Percentiles rank a stretch among this genome's conserved stretches.
phyloP scores from a whole-genome alignment of 306 rosid species.

The Vigna trinervia region DNA sequence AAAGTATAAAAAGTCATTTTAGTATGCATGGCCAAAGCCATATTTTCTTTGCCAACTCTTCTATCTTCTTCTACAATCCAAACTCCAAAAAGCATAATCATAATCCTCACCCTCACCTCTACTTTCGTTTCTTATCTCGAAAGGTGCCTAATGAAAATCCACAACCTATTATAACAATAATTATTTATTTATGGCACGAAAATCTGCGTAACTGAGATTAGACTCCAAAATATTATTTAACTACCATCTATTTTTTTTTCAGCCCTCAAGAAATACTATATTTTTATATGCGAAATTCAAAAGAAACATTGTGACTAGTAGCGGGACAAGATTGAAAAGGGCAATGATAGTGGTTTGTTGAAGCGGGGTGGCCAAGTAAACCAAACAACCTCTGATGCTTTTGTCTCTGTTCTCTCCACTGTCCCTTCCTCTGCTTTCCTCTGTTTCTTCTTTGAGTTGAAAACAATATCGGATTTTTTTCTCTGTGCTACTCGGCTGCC shows the following conservation, averaged over 20 bases:
- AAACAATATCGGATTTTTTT: slow-evolving; percentile 12
- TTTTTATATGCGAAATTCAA: background rate
- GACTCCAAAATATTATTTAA: slow-evolving; percentile 21
- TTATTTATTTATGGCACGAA: background rate
- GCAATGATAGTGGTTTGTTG: slow-evolving; percentile 49
- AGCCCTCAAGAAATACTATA: background rate
- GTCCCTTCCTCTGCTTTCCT: slow-evolving; percentile 36
- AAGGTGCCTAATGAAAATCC: background rate
- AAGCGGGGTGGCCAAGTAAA: slow-evolving; percentile 55
- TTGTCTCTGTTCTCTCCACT: slow-evolving; percentile 27
- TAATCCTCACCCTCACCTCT: slow-evolving; percentile 33
- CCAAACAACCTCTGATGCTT: slow-evolving; percentile 35
- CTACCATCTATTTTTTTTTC: background rate
- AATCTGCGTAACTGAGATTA: slow-evolving; percentile 9
- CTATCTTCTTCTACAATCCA: slow-evolving; percentile 24
- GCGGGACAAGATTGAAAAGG: slow-evolving; percentile 53
- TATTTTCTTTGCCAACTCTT: background rate
- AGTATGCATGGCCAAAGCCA: slow-evolving; percentile 21
- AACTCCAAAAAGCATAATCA: slow-evolving; percentile 34
- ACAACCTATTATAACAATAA: slow-evolving; percentile 4
- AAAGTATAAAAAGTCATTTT: background rate
- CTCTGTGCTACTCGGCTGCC: slow-evolving; percentile 30
- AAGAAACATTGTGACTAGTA: slow-evolving; percentile 31
- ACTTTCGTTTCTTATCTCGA: slow-evolving; percentile 21
- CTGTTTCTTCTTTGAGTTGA: slow-evolving; percentile 35